Evolutionary conservation across 331 rosid genomes (phyloP).

Genomic region (Rhamnella rubrinervis): DNA sequence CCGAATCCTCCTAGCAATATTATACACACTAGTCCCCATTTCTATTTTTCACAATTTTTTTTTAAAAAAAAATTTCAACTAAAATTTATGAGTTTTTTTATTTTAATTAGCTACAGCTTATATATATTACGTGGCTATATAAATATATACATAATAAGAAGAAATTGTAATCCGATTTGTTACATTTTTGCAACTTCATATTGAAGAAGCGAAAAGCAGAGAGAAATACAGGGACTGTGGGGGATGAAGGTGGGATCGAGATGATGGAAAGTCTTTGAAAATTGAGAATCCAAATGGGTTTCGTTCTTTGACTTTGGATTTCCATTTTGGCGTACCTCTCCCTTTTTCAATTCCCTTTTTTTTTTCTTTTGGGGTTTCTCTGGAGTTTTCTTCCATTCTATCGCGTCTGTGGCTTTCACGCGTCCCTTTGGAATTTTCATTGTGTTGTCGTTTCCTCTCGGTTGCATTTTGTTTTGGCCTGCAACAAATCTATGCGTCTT

Average conservation of each 20-base stretch:
- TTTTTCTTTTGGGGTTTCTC: background rate
- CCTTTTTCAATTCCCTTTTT: constrained; percentile 12
- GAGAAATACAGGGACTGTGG: background rate
- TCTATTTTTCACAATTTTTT: background rate
- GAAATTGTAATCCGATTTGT: no score
- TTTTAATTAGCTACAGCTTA: no score
- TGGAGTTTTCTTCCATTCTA: background rate
- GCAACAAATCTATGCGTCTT: no score
- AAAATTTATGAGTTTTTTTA: no score
- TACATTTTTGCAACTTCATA: no score
- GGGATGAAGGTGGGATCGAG: background rate
- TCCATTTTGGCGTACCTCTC: constrained; percentile 8
- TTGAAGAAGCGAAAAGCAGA: background rate
- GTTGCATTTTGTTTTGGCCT: background rate
- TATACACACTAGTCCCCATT: background rate
- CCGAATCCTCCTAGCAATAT: background rate
- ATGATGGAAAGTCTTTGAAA: background rate
- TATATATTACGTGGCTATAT: no score
- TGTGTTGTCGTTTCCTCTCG: background rate
- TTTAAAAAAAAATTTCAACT: background rate
- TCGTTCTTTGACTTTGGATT: constrained; percentile 34
- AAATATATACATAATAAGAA: no score
- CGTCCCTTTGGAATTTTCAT: constrained; percentile 8
- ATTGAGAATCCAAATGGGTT: constrained; percentile 5
- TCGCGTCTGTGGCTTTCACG: background rate